Evolutionary conservation across 2,329 filamentous ascomycete genomes (phyloP).

Genomic region (Calonectria henricotiae): DNA sequence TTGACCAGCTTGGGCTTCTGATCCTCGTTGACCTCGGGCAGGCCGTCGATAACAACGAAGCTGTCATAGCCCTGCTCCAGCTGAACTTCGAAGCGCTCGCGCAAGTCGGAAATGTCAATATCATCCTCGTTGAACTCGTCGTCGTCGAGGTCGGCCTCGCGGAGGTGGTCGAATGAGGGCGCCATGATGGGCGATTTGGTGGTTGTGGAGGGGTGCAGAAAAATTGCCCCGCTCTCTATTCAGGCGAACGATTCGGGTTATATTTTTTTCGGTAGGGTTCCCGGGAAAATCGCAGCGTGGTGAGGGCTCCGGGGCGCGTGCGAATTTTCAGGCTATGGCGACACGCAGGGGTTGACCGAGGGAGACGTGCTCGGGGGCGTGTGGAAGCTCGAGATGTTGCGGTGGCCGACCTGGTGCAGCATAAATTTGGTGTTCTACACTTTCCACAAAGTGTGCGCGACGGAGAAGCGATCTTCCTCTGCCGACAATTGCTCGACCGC

Average conservation of each 20-base stretch:
- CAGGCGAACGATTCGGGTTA: slow-evolving; percentile 43
- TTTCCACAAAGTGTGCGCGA: slow-evolving; percentile 61
- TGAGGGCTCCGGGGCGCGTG: slow-evolving; percentile 45
- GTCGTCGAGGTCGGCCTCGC: slow-evolving; percentile 89
- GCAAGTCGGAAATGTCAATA: slow-evolving; percentile 94
- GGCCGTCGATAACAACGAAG: slow-evolving; percentile 95
- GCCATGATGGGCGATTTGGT: slow-evolving; percentile 80
- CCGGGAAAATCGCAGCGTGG: slow-evolving; percentile 37
- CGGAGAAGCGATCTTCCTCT: slow-evolving; percentile 61
- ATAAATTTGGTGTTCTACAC: slow-evolving; percentile 61
- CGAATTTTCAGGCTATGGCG: slow-evolving; percentile 43
- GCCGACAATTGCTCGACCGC: slow-evolving; percentile 54
- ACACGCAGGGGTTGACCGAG: slow-evolving; percentile 48
- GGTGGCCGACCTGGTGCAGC: slow-evolving; percentile 51
- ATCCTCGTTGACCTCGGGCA: slow-evolving; percentile 90
- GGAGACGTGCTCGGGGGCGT: slow-evolving; percentile 50
- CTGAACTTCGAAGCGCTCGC: slow-evolving; percentile 95
- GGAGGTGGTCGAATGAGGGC: slow-evolving; percentile 89
- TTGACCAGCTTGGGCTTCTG: slow-evolving; percentile 96
- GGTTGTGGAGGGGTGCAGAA: slow-evolving; percentile 56
- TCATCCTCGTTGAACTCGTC: slow-evolving; percentile 93
- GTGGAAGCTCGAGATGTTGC: slow-evolving; percentile 52
- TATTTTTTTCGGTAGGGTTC: slow-evolving; percentile 38
- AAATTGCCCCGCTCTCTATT: slow-evolving; percentile 59
- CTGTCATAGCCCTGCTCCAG: slow-evolving; percentile 96